Evolutionary conservation across 208 protist genomes (phyloP).

Genomic region (Angomonas ambiguus): DNA sequence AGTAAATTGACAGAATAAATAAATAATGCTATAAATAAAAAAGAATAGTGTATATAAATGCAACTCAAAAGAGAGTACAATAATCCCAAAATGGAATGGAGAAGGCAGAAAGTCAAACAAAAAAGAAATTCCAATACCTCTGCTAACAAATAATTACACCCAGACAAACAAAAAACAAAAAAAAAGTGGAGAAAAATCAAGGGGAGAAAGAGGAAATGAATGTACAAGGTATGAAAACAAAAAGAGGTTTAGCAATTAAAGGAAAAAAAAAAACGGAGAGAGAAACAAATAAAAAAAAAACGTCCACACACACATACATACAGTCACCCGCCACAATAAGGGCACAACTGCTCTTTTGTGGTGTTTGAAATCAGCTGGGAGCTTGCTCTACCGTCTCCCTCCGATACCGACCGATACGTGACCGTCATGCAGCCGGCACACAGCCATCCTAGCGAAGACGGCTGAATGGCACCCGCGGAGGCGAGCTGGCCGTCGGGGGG

Average conservation of each 20-base stretch:
- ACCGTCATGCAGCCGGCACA: constrained; percentile 67
- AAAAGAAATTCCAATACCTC: too few species aligned
- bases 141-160: too few species aligned
- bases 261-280: background rate
- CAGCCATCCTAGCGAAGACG: constrained; percentile 53
- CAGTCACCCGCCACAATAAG: too few species aligned
- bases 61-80: constrained; percentile 3
- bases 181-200: constrained; percentile 11
- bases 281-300: constrained; percentile 8
- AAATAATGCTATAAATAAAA: background rate
- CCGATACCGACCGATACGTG: constrained; percentile 26
- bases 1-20: constrained; percentile 4
- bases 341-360: constrained; percentile 9
- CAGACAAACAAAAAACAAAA: background rate
- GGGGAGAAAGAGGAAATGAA: background rate
- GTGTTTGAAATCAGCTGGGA: constrained; percentile 24
- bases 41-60: constrained; percentile 6
- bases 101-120: background rate
- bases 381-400: background rate
- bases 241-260: too few species aligned
- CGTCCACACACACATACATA: too few species aligned
- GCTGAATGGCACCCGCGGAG: background rate
- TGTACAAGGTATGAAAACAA: too few species aligned
- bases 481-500: constrained; percentile 9
- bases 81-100: background rate